phyloP scores from a whole-genome alignment of 306 rosid species.

The Prinsepia uniflora region DNA sequence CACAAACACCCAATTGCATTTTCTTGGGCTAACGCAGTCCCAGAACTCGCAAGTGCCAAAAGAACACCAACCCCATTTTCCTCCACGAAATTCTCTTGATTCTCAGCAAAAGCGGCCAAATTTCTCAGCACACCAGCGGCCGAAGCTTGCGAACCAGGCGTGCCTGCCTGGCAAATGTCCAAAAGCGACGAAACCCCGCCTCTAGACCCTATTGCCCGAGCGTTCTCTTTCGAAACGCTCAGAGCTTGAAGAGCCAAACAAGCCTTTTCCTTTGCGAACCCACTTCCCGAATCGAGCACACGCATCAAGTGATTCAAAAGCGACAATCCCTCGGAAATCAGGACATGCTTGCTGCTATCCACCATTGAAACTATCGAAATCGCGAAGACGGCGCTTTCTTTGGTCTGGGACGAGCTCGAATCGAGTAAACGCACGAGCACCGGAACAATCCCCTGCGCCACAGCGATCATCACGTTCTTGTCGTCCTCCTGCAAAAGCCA shows the following conservation, averaged over 20 bases:
- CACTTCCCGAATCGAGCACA: conserved; percentile 76
- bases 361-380: conserved; percentile 66
- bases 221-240: conserved; percentile 68
- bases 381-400: conserved; percentile 72
- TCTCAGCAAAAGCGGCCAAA: conserved; percentile 55
- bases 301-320: conserved; percentile 70
- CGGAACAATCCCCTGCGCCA: conserved; percentile 91
- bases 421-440: conserved; percentile 70
- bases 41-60: conserved; percentile 59
- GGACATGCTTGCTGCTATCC: conserved; percentile 55
- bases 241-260: conserved; percentile 67
- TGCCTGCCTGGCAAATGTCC: conserved; percentile 82
- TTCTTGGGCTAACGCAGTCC: conserved; percentile 66
- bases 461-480: conserved; percentile 80
- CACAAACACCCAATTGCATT: conserved; percentile 76
- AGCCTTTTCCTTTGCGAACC: conserved; percentile 66
- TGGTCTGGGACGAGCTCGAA: conserved; percentile 45
- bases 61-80: conserved; percentile 68
- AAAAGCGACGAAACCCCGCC: conserved; percentile 86
- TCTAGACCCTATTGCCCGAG: conserved; percentile 74
- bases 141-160: conserved; percentile 80
- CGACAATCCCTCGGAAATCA: conserved; percentile 69
- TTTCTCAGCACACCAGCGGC: conserved; percentile 80
- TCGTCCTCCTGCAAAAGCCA: conserved; percentile 59
- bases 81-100: conserved; percentile 58